Evolutionary conservation across 192 early-diverging fungal species (phyloP).

Genomic region (Podila epigama): DNA sequence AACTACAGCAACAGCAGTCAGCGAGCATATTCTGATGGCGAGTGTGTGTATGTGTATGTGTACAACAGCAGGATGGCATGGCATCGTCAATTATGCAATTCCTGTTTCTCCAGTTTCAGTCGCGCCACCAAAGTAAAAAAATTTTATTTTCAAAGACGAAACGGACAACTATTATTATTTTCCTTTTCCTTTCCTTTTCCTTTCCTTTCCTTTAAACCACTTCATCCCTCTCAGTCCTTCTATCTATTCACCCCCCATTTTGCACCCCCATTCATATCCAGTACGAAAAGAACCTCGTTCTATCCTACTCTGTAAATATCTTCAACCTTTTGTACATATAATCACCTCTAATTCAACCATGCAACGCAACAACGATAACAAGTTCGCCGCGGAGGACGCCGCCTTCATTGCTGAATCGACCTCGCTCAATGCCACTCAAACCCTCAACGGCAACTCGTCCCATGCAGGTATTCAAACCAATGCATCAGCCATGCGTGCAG

Average conservation of each 20-base stretch:
- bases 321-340: constrained; percentile 24
- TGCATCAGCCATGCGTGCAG: constrained; percentile 7
- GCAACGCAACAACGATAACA: constrained; percentile 17
- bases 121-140: not conserved
- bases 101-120: too few relatives aligned
- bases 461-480: not conserved
- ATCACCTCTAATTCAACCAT: not conserved
- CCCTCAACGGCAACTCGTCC: constrained; percentile 6
- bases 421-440: not conserved
- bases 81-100: too few relatives aligned
- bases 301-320: constrained; percentile 12
- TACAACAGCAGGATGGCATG: too few relatives aligned
- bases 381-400: not conserved
- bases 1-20: too few relatives aligned
- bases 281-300: not conserved
- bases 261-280: not conserved
- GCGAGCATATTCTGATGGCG: too few relatives aligned
- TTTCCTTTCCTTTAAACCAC: not conserved
- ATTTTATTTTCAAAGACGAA: not conserved
- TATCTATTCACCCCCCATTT: not conserved
- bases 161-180: not conserved
- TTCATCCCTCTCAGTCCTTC: too few relatives aligned
- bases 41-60: too few relatives aligned
- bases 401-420: not conserved
- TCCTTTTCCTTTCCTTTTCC: not conserved